These are phyloP conservation scores for Corymbia calophylla DNA, from an alignment of 441 rosid species.

Conservation along the genomic window DNA sequence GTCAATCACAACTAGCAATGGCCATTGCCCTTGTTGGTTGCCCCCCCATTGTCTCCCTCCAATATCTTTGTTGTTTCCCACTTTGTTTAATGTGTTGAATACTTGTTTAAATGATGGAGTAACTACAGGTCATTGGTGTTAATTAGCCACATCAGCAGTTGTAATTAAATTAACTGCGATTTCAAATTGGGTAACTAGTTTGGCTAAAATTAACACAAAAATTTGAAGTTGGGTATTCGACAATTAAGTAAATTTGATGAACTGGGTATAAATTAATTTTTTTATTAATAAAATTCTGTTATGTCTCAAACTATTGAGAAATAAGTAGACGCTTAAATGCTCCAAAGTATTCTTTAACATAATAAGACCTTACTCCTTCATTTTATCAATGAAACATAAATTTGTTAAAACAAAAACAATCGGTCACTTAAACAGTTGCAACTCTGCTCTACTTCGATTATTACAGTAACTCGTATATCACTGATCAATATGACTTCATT, in stretches of 20 bases:
- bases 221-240: rapidly evolving
- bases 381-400: neutral
- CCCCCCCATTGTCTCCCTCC: neutral
- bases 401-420: neutral
- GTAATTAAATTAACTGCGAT: neutral
- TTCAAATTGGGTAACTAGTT: neutral
- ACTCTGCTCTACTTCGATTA: neutral
- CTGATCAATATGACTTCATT: neutral
- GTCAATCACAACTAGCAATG: neutral
- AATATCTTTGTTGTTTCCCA: neutral
- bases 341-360: neutral
- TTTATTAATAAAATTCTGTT: neutral
- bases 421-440: neutral
- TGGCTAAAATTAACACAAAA: neutral
- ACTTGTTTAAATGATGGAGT: neutral
- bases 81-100: neutral
- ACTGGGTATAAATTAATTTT: rapidly evolving
- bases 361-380: neutral
- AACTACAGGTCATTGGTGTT: neutral
- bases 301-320: neutral
- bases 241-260: neutral
- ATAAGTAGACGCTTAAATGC: too few relatives aligned
- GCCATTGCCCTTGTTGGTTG: neutral
- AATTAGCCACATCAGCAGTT: neutral
- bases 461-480: neutral